Conservation (phyloP, 345 rosid genomes). For the Atalantia buxifolia region DNA sequence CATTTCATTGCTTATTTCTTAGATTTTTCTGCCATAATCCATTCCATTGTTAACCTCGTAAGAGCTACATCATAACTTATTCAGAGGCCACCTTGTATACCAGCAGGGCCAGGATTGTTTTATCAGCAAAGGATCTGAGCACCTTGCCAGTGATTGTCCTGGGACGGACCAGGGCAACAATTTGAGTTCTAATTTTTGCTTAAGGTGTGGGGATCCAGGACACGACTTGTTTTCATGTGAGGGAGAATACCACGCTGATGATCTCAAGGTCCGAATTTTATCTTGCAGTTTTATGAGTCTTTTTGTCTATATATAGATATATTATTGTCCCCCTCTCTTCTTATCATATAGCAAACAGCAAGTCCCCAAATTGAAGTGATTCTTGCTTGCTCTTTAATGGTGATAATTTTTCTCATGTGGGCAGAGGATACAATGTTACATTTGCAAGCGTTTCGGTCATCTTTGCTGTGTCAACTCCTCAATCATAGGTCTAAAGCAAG, state of each 20-base stretch:
- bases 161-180: slow-evolving; percentile 1
- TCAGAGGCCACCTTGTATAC: neutral
- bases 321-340: neutral
- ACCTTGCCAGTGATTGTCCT: neutral
- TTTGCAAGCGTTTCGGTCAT: slow-evolving; percentile 37
- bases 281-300: neutral
- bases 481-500: neutral
- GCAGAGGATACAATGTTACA: slow-evolving; percentile 34
- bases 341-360: neutral
- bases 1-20: neutral
- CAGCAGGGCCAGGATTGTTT: slow-evolving; percentile 14
- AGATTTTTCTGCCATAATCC: neutral
- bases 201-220: slow-evolving; percentile 27
- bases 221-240: slow-evolving; percentile 34
- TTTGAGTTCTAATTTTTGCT: slow-evolving; percentile 12
- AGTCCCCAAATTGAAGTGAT: neutral
- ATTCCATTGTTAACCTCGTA: neutral
- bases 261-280: slow-evolving; percentile 29
- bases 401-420: neutral
- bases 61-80: neutral
- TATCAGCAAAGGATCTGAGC: slow-evolving; percentile 6
- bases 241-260: slow-evolving; percentile 21
- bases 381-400: neutral
- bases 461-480: slow-evolving; percentile 22
- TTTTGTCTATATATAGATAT: neutral